Conservation (phyloP, 768 basidiomycete species). For the Hypholoma fasciculare region DNA sequence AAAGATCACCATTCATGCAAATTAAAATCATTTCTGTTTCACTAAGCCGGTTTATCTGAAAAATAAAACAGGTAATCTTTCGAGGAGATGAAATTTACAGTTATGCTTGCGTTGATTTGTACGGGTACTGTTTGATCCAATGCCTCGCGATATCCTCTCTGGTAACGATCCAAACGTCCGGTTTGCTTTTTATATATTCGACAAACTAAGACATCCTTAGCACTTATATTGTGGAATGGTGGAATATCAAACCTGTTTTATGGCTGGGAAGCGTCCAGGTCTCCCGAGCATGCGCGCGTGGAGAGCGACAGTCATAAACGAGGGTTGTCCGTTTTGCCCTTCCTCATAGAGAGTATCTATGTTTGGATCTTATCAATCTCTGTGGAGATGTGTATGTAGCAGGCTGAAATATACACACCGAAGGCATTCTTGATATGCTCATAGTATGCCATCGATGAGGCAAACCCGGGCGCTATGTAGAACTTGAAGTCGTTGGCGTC, state of each 20-base stretch:
- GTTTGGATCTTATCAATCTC: neutral
- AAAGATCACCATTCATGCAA: too few relatives aligned
- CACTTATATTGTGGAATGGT: neutral
- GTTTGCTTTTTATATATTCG: conserved; percentile 8
- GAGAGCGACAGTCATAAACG: conserved; percentile 14
- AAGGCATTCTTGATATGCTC: conserved; percentile 15
- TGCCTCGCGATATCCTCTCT: conserved; percentile 16
- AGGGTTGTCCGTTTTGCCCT: conserved; percentile 12
- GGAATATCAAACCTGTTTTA: conserved; percentile 8
- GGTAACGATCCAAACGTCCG: conserved; percentile 15
- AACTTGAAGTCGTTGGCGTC: conserved; percentile 20
- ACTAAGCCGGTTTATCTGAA: too few relatives aligned
- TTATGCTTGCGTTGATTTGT: neutral
- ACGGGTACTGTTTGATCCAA: conserved; percentile 14
- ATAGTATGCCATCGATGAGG: conserved; percentile 16
- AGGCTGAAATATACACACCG: neutral
- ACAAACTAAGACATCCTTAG: conserved; percentile 5
- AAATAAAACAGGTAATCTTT: too few relatives aligned
- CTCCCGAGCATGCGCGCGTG: conserved; percentile 16
- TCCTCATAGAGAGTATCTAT: conserved; percentile 15
- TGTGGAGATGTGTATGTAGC: too few relatives aligned
- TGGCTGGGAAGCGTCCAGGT: conserved; percentile 15
- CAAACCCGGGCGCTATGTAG: conserved; percentile 16
- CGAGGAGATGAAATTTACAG: too few relatives aligned
- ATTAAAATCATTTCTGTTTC: too few relatives aligned